phyloP scores from a whole-genome alignment of 441 rosid genomes.

The Aquilaria agallochum region DNA sequence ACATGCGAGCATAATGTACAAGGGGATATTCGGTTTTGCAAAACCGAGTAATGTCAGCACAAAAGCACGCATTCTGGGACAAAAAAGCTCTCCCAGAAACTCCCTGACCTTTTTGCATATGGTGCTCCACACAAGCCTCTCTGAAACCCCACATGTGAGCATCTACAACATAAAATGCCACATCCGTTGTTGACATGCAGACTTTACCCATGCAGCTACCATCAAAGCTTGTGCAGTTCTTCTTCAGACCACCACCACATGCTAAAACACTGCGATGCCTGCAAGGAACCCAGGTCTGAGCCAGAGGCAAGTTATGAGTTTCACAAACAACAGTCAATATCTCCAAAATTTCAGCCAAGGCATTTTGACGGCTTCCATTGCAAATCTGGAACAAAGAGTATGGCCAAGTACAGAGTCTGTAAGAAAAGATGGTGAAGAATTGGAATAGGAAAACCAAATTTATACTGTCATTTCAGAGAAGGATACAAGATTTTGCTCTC shows the following conservation, averaged over 20 bases:
- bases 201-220: slow-evolving; percentile 87
- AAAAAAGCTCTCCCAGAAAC: slow-evolving; percentile 85
- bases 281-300: slow-evolving; percentile 98
- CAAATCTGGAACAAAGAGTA: slow-evolving; percentile 63
- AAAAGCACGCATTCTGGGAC: slow-evolving; percentile 72
- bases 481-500: slow-evolving; percentile 8
- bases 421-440: slow-evolving; percentile 34
- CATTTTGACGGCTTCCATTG: slow-evolving; percentile 83
- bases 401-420: slow-evolving; percentile 27
- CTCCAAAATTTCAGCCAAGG: slow-evolving; percentile 89
- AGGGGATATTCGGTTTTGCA: slow-evolving; percentile 88
- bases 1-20: slow-evolving; percentile 94
- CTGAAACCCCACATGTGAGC: slow-evolving; percentile 91
- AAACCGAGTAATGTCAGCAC: slow-evolving; percentile 58
- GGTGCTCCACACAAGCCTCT: slow-evolving; percentile 92
- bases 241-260: slow-evolving; percentile 83
- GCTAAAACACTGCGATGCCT: slow-evolving; percentile 83
- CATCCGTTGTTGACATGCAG: slow-evolving; percentile 89
- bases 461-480: slow-evolving; percentile 24
- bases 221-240: slow-evolving; percentile 80
- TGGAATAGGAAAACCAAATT: slow-evolving; percentile 30
- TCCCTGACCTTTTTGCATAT: slow-evolving; percentile 89
- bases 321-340: slow-evolving; percentile 77
- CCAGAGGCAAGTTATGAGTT: slow-evolving; percentile 80
- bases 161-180: slow-evolving; percentile 80